Percentiles rank a stretch among this genome's conserved stretches.
phyloP scores from a whole-genome alignment of 2,329 filamentous ascomycete genomes.

The Alternaria gansuensis region DNA sequence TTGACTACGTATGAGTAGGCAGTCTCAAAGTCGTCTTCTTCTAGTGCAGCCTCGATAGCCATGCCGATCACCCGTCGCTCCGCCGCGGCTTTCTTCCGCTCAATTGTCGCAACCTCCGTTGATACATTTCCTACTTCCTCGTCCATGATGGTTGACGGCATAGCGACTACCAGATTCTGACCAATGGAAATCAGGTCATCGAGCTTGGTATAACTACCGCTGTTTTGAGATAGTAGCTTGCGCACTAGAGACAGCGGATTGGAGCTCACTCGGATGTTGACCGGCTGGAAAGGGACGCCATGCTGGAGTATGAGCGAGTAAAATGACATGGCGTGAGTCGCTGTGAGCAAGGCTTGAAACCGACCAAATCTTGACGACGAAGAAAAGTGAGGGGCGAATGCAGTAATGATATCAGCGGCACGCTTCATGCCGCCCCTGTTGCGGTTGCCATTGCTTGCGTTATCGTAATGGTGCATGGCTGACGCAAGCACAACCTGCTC shows the following conservation, averaged over 20 bases:
- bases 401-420: slow-evolving; percentile 67
- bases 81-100: slow-evolving; percentile 55
- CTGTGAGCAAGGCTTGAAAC: slow-evolving; percentile 71
- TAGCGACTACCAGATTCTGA: slow-evolving; percentile 65
- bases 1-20: slow-evolving; percentile 85
- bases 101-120: slow-evolving; percentile 33
- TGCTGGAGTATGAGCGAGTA: slow-evolving; percentile 82
- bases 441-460: slow-evolving; percentile 81
- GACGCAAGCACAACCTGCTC: slow-evolving; percentile 69
- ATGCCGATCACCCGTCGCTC: slow-evolving; percentile 77
- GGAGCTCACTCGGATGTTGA: slow-evolving; percentile 77
- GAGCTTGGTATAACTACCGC: slow-evolving; percentile 75
- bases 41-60: slow-evolving; percentile 79
- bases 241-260: slow-evolving; percentile 78
- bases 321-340: slow-evolving; percentile 77
- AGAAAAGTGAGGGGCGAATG: slow-evolving; percentile 68
- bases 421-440: slow-evolving; percentile 79
- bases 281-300: slow-evolving; percentile 80
- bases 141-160: slow-evolving; percentile 47
- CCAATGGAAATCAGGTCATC: slow-evolving; percentile 77
- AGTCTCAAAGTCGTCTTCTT: slow-evolving; percentile 83
- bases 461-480: slow-evolving; percentile 78
- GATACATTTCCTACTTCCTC: slow-evolving; percentile 61
- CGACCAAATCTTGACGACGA: slow-evolving; percentile 63
- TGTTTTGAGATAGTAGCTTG: slow-evolving; percentile 79